A percentile compares a stretch with the other conserved stretches of the same genome.
These are phyloP conservation scores for Musa itinerans DNA, from an alignment of 176 grass and related monocot species.

Conservation along the genomic window DNA sequence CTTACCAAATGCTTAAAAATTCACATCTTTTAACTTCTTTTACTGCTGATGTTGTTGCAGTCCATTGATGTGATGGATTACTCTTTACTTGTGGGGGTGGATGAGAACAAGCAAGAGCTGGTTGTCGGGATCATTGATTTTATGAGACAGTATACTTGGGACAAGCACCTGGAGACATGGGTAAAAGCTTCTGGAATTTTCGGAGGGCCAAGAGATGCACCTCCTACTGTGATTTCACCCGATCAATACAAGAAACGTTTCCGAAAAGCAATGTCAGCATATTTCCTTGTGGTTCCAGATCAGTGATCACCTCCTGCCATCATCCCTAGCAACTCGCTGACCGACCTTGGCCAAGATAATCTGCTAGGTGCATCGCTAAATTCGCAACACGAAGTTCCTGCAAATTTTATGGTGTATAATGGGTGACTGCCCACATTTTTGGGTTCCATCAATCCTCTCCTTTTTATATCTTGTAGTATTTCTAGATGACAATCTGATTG, in stretches of 20 bases:
- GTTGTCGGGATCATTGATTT: conserved; percentile 98
- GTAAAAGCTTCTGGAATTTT: conserved; percentile 83
- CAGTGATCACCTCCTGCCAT: conserved; percentile 68
- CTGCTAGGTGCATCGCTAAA: conserved; percentile 29
- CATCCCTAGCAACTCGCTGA: conserved; percentile 36
- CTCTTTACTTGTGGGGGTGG: conserved; percentile 94
- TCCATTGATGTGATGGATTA: conserved; percentile 98
- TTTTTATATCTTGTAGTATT: not conserved
- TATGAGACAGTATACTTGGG: conserved; percentile 99
- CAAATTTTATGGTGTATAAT: conserved; percentile 5
- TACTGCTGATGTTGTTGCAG: conserved; percentile 31
- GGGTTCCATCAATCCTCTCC: not conserved
- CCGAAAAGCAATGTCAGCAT: conserved; percentile 92
- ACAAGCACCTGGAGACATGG: conserved; percentile 99
- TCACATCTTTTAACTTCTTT: conserved; percentile 22
- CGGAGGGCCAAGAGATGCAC: conserved; percentile 60
- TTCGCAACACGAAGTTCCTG: not conserved
- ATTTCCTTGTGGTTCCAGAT: conserved; percentile 94
- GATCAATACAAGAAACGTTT: conserved; percentile 94
- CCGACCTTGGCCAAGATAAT: conserved; percentile 38
- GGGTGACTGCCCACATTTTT: not conserved
- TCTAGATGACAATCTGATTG: not conserved
- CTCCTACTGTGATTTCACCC: conserved; percentile 88
- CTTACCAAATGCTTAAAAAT: not conserved
- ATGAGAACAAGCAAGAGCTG: conserved; percentile 87